These are phyloP conservation scores for Pythium rishiriense DNA, from an alignment of 352 stramenopile species.

Conservation along the genomic window DNA sequence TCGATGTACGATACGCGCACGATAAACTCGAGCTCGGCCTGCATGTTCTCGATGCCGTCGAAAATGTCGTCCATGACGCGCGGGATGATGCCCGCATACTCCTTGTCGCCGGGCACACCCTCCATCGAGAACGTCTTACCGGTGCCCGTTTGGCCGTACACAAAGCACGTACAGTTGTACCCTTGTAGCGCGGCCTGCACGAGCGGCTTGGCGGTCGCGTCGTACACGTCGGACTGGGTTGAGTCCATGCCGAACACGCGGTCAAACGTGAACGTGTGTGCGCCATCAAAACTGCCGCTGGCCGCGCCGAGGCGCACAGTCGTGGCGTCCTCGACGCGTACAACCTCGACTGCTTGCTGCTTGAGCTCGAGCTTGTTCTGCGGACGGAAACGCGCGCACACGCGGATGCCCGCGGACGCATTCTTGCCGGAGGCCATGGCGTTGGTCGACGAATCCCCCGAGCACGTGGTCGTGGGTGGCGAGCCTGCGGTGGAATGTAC, in stretches of 20 bases:
- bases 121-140: slow-evolving; percentile 95
- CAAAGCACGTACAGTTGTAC: slow-evolving; percentile 93
- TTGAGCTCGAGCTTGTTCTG: slow-evolving; percentile 79
- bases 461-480: too few species aligned
- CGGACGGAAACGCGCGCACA: slow-evolving; percentile 72
- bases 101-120: slow-evolving; percentile 60
- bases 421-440: slow-evolving; percentile 13
- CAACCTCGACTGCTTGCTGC: slow-evolving; percentile 62
- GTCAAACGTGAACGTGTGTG: slow-evolving; percentile 74
- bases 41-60: slow-evolving; percentile 65
- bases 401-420: slow-evolving; percentile 51
- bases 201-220: slow-evolving; percentile 59
- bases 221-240: slow-evolving; percentile 68
- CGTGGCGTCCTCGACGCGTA: slow-evolving; percentile 48
- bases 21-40: slow-evolving; percentile 89
- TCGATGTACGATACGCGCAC: slow-evolving; percentile 97
- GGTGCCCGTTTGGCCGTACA: slow-evolving; percentile 90
- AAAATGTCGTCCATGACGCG: slow-evolving; percentile 75
- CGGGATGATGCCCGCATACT: slow-evolving; percentile 74
- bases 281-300: slow-evolving; percentile 24
- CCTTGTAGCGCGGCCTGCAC: slow-evolving; percentile 63
- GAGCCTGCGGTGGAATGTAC: neutral
- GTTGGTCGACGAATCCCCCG: too few species aligned
- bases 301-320: slow-evolving; percentile 41
- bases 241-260: slow-evolving; percentile 59